A percentile compares a stretch with the other conserved stretches of the same genome.
These are phyloP conservation scores for Trichoderma harzianum DNA, from an alignment of 2,329 filamentous ascomycete species.

Conservation along the genomic window DNA sequence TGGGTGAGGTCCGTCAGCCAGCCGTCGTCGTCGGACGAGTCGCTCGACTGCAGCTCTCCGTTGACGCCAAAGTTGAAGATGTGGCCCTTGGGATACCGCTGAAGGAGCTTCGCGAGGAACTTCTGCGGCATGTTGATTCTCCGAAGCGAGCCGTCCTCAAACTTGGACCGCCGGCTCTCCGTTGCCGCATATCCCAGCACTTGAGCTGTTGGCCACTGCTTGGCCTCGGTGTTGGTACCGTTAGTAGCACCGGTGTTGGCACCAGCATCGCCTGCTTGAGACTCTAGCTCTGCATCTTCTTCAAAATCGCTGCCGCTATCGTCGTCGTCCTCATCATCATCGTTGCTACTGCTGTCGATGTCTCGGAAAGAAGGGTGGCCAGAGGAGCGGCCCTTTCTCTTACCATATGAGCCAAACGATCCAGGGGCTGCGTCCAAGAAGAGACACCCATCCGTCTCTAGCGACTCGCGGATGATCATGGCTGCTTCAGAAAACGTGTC, in stretches of 20 bases:
- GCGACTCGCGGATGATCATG: constrained; percentile 40
- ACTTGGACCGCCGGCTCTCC: constrained; percentile 32
- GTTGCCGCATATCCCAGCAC: constrained; percentile 40
- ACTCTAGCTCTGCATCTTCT: neutral
- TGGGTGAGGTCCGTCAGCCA: constrained; percentile 3
- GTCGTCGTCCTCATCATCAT: neutral
- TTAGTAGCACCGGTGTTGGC: neutral
- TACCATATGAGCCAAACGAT: constrained; percentile 20
- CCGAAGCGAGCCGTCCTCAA: constrained; percentile 18
- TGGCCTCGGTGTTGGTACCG: neutral
- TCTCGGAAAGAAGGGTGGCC: neutral
- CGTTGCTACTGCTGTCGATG: neutral
- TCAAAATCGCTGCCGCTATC: neutral
- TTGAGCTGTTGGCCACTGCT: constrained; percentile 25
- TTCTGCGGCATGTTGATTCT: constrained; percentile 34
- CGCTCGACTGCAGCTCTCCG: constrained; percentile 34
- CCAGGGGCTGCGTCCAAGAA: constrained; percentile 35
- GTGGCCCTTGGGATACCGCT: constrained; percentile 45
- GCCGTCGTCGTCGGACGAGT: constrained; percentile 29
- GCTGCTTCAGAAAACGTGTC: constrained; percentile 35
- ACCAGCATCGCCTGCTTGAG: neutral
- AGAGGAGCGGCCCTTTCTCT: neutral
- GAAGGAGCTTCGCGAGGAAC: constrained; percentile 40
- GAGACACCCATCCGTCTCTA: constrained; percentile 39
- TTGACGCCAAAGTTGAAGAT: constrained; percentile 44